A percentile compares a stretch with the other conserved stretches of the same genome.
phyloP scores from a whole-genome alignment of 2,329 filamentous ascomycete genomes.

The Calycina herbarum region DNA sequence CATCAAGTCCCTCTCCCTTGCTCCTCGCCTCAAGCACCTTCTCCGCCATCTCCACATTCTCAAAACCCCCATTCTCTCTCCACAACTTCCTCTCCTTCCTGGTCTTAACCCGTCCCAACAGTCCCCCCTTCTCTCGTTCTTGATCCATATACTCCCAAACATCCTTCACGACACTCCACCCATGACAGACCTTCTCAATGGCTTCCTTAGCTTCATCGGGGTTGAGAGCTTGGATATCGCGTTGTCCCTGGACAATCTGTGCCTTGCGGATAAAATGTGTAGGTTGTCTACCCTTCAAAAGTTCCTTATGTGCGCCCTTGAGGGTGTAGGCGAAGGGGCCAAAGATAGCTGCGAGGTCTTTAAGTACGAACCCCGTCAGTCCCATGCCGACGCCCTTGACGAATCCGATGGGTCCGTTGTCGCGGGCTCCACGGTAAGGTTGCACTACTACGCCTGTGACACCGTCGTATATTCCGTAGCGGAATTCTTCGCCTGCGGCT shows the following conservation, averaged over 20 bases:
- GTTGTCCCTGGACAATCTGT: conserved; percentile 58
- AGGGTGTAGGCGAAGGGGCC: conserved; percentile 62
- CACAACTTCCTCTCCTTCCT: conserved; percentile 44
- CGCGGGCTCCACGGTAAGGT: conserved; percentile 56
- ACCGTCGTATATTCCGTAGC: conserved; percentile 65
- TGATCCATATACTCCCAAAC: conserved; percentile 43
- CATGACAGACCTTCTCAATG: conserved; percentile 40
- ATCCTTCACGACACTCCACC: conserved; percentile 46
- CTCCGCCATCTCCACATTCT: conserved; percentile 50
- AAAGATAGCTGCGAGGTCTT: conserved; percentile 61
- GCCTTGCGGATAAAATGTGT: conserved; percentile 55
- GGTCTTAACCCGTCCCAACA: conserved; percentile 37
- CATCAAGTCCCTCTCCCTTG: conserved; percentile 45
- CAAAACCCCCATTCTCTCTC: conserved; percentile 44
- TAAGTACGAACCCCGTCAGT: conserved; percentile 62
- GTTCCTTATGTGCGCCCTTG: conserved; percentile 64
- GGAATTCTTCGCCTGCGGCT: conserved; percentile 61
- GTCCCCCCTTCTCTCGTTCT: conserved; percentile 32
- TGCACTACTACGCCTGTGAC: conserved; percentile 62
- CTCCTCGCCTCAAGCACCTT: conserved; percentile 47
- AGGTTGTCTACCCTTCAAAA: conserved; percentile 53
- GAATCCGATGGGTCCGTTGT: conserved; percentile 56
- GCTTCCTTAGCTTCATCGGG: conserved; percentile 36
- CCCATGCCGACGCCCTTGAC: conserved; percentile 58
- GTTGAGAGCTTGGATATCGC: conserved; percentile 43